These are phyloP conservation scores for Otatea glauca DNA, from an alignment of 176 grass and related monocot genomes.

Conservation along the genomic window DNA sequence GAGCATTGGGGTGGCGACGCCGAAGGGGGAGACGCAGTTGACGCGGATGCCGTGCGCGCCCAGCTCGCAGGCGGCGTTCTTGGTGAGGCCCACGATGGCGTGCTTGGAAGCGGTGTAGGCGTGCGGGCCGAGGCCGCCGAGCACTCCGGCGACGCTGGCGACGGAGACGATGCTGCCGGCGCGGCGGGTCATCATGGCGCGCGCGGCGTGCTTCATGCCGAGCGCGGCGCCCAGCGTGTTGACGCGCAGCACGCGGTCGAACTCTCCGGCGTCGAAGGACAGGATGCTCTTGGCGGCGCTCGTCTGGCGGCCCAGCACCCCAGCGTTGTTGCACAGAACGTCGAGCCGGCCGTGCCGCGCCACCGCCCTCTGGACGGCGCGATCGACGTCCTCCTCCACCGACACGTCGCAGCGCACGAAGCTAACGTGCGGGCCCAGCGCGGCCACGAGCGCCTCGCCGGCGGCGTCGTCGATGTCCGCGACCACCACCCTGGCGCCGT, in stretches of 20 bases:
- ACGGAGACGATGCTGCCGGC: slow-evolving; percentile 83
- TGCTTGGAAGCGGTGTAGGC: slow-evolving; percentile 97
- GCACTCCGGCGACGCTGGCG: slow-evolving; percentile 86
- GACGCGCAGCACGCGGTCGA: slow-evolving; percentile 92
- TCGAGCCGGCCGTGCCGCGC: slow-evolving; percentile 69
- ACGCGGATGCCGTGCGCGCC: slow-evolving; percentile 89
- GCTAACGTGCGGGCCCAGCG: slow-evolving; percentile 55
- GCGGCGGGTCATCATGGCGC: slow-evolving; percentile 63
- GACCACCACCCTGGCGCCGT: slow-evolving; percentile 81
- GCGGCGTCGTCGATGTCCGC: slow-evolving; percentile 68
- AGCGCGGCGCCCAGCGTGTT: slow-evolving; percentile 91
- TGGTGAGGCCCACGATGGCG: slow-evolving; percentile 91
- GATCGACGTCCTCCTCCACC: slow-evolving; percentile 68
- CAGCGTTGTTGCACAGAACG: slow-evolving; percentile 84
- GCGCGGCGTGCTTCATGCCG: slow-evolving; percentile 96
- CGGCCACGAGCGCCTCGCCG: slow-evolving; percentile 55
- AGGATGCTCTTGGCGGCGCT: slow-evolving; percentile 78
- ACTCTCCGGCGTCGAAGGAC: slow-evolving; percentile 77
- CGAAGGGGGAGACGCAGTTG: slow-evolving; percentile 98
- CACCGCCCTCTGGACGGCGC: slow-evolving; percentile 51
- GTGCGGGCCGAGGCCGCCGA: slow-evolving; percentile 91
- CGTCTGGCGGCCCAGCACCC: slow-evolving; percentile 86
- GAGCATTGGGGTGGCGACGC: slow-evolving; percentile 93
- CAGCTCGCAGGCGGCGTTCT: slow-evolving; percentile 94
- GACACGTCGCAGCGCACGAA: slow-evolving; percentile 78